phyloP scores from a whole-genome alignment of 495 filamentous ascomycete genomes.

The Neurospora hispaniola region DNA sequence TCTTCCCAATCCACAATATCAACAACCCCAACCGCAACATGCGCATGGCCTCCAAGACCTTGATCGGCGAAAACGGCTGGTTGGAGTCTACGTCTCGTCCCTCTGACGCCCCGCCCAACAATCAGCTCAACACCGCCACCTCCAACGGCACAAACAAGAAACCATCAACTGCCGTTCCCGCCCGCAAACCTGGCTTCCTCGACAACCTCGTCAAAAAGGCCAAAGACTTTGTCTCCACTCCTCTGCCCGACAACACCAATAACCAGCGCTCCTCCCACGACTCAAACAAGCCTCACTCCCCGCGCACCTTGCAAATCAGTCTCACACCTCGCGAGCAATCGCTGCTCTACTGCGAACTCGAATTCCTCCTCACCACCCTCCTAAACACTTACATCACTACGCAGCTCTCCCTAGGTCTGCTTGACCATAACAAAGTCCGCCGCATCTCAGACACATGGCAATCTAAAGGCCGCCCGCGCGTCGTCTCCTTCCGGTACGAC shows the following conservation, averaged over 20 bases:
- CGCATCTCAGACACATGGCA: constrained; percentile 29
- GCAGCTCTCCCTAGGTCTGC: constrained; percentile 29
- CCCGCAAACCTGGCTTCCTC: constrained; percentile 23
- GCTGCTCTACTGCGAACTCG: constrained; percentile 36
- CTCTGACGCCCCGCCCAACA: not conserved
- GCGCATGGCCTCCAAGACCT: constrained; percentile 24
- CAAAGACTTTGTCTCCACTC: constrained; percentile 30
- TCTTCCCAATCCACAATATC: not conserved
- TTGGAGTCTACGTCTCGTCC: constrained; percentile 30
- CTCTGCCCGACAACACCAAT: constrained; percentile 11
- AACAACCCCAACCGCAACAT: not conserved
- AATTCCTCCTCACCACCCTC: constrained; percentile 24
- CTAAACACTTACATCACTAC: constrained; percentile 29
- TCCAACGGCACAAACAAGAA: not conserved
- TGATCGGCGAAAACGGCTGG: constrained; percentile 39
- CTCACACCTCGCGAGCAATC: constrained; percentile 35
- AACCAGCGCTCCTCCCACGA: constrained; percentile 18
- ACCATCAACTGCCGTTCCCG: constrained; percentile 8
- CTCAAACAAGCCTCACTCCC: constrained; percentile 6
- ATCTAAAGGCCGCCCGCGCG: constrained; percentile 31
- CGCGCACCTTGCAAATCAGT: constrained; percentile 22
- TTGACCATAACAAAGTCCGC: constrained; percentile 24
- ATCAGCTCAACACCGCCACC: not conserved
- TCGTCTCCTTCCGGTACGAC: constrained; percentile 37
- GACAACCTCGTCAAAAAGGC: constrained; percentile 31